Conservation (phyloP, 768 basidiomycete genomes). For the Psilocybe tampanensis region DNA sequence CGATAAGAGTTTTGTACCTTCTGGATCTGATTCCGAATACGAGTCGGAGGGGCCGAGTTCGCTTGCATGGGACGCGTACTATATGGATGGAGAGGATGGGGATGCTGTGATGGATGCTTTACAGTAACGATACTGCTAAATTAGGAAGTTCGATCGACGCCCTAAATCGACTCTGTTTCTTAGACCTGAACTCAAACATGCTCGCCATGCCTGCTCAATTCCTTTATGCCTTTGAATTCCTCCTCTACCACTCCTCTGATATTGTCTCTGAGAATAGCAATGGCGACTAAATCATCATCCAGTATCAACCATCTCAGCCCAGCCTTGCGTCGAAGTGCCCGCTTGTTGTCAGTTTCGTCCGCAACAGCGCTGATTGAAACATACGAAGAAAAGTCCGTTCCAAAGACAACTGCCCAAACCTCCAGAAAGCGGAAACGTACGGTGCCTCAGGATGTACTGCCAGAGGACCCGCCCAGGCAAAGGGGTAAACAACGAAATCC, state of each 20-base stretch:
- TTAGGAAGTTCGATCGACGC: conserved; percentile 2
- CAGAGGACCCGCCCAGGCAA: no score
- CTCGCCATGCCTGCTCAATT: background rate
- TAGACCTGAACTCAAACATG: background rate
- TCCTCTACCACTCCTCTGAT: no score
- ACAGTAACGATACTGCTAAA: background rate
- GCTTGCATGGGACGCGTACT: no score
- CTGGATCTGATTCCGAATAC: background rate
- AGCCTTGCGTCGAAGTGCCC: conserved; percentile 2
- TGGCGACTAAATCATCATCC: background rate
- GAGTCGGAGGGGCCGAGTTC: background rate
- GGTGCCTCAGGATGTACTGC: background rate
- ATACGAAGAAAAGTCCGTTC: background rate
- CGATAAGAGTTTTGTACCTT: no score
- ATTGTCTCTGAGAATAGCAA: no score
- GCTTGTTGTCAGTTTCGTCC: background rate
- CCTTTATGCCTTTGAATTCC: background rate
- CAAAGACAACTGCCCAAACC: background rate
- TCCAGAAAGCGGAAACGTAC: background rate
- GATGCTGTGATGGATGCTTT: background rate
- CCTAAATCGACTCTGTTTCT: background rate
- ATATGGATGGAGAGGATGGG: background rate
- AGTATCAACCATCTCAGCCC: background rate
- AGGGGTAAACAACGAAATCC: background rate
- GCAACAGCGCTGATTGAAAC: background rate